These are phyloP conservation scores for Phaeosphaeriaceae sp. DNA, from an alignment of 2,329 filamentous ascomycete genomes.

Conservation along the genomic window DNA sequence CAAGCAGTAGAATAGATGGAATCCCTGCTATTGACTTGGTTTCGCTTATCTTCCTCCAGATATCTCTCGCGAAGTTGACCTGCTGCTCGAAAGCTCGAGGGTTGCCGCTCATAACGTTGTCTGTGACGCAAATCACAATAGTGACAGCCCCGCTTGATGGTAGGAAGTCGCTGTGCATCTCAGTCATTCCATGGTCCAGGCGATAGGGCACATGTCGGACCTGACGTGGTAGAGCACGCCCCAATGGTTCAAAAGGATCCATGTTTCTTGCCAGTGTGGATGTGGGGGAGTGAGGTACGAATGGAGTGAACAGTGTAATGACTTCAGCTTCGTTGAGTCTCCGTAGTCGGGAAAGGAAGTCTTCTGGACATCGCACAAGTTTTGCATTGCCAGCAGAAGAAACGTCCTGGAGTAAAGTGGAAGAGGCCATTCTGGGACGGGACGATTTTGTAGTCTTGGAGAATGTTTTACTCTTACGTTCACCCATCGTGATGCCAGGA, in stretches of 20 bases:
- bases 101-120: slow-evolving; percentile 32
- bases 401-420: slow-evolving; percentile 18
- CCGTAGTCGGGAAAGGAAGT: slow-evolving; percentile 34
- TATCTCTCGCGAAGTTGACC: slow-evolving; percentile 34
- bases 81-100: slow-evolving; percentile 38
- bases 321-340: slow-evolving; percentile 47
- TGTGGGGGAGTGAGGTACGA: slow-evolving; percentile 57
- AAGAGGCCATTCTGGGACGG: slow-evolving; percentile 23
- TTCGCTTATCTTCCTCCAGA: slow-evolving; percentile 23
- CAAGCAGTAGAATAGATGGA: slow-evolving; percentile 36
- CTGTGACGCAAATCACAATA: slow-evolving; percentile 57
- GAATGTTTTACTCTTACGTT: slow-evolving; percentile 27
- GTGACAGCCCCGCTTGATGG: slow-evolving; percentile 65
- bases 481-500: slow-evolving; percentile 25
- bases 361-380: slow-evolving; percentile 34
- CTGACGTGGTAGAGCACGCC: slow-evolving; percentile 65
- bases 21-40: slow-evolving; percentile 21
- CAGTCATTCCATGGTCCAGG: slow-evolving; percentile 67
- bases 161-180: slow-evolving; percentile 68
- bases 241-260: slow-evolving; percentile 77
- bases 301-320: slow-evolving; percentile 57
- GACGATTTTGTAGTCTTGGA: slow-evolving; percentile 16
- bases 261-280: slow-evolving; percentile 49
- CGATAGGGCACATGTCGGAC: slow-evolving; percentile 77
- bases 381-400: slow-evolving; percentile 24